phyloP scores from a whole-genome alignment of 2,329 filamentous ascomycete genomes.

The Diaporthe sp. region DNA sequence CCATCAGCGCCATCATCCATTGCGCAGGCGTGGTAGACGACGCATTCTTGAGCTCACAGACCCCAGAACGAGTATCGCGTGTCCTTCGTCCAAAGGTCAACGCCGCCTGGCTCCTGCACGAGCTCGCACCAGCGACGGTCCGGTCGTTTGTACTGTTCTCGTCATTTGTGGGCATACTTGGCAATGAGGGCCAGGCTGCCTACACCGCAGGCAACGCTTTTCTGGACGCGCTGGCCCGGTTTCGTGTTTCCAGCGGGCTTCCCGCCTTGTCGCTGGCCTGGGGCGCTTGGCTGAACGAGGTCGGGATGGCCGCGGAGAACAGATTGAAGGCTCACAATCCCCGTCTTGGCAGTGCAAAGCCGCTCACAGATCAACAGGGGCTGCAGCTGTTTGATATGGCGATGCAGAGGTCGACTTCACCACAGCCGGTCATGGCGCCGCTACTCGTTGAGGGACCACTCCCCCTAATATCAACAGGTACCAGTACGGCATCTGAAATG shows the following conservation, averaged over 20 bases:
- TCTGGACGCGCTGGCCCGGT: constrained; percentile 7
- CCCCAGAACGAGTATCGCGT: not conserved
- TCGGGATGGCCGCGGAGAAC: constrained; percentile 3
- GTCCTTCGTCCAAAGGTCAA: constrained; percentile 23
- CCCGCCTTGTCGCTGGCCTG: constrained; percentile 15
- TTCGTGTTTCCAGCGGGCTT: not conserved
- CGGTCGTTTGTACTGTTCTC: constrained; percentile 18
- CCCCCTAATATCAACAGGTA: not conserved
- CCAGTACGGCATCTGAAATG: no score
- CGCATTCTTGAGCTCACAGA: not conserved
- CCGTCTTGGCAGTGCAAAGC: not conserved
- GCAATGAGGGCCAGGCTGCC: constrained; percentile 3
- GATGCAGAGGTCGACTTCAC: not conserved
- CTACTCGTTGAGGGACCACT: not conserved
- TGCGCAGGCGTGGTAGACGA: constrained; percentile 1
- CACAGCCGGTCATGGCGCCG: not conserved
- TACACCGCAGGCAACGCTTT: constrained; percentile 5
- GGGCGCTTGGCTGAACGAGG: constrained; percentile 20
- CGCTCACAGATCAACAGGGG: not conserved
- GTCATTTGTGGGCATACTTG: constrained; percentile 1
- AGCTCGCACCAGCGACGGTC: not conserved
- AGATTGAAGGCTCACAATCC: constrained; percentile 2
- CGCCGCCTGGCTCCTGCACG: constrained; percentile 23
- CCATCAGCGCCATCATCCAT: not conserved
- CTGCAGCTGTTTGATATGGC: not conserved